Conservation (phyloP, 495 filamentous ascomycete species). For the Aspergillus ostianus region DNA sequence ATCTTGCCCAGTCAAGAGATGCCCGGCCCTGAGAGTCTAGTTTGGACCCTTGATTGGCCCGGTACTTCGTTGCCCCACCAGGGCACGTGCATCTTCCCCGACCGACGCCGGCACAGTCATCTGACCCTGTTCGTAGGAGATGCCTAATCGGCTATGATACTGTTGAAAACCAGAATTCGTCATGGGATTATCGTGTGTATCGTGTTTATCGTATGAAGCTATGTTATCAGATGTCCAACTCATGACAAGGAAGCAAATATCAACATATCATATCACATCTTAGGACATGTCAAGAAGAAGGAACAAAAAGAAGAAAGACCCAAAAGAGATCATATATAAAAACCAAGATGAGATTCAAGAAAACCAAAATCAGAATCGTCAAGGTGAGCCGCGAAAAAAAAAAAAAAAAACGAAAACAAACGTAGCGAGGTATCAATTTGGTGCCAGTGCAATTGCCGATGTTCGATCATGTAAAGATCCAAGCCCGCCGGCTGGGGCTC, state of each 20-base stretch:
- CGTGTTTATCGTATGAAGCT: constrained; percentile 20
- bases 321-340: constrained; percentile 4
- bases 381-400: constrained; percentile 2
- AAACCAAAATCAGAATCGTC: constrained; percentile 9
- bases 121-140: too few relatives aligned
- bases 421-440: constrained; percentile 10
- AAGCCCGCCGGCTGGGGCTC: constrained; percentile 35
- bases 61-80: too few relatives aligned
- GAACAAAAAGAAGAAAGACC: constrained; percentile 14
- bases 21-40: too few relatives aligned
- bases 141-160: too few relatives aligned
- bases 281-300: constrained; percentile 12
- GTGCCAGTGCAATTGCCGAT: constrained; percentile 1
- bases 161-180: background rate
- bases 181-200: constrained; percentile 3
- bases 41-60: too few relatives aligned
- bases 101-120: too few relatives aligned
- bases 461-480: constrained; percentile 33
- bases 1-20: too few relatives aligned
- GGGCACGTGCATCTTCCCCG: too few relatives aligned
- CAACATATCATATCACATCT: constrained; percentile 10
- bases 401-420: constrained; percentile 10
- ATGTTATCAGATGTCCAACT: constrained; percentile 34
- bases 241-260: constrained; percentile 13
- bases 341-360: constrained; percentile 11